A percentile compares a stretch with the other conserved stretches of the same genome.
Evolutionary conservation across 2,329 filamentous ascomycete genomes (phyloP).

Genomic region (Stromatinia cepivora): DNA sequence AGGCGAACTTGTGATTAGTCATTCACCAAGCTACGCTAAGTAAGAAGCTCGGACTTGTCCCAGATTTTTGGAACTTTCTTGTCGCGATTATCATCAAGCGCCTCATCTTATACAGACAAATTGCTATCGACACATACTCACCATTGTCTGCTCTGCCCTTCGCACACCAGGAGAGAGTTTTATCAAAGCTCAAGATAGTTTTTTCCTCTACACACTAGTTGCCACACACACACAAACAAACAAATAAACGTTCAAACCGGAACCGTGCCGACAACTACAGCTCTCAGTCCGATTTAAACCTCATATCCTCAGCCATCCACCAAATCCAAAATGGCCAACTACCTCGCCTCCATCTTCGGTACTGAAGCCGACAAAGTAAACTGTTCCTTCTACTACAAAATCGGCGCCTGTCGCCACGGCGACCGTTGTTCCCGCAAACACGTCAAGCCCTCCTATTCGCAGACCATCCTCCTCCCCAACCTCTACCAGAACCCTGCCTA

Average conservation of each 20-base stretch:
- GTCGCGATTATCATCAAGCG: conserved; percentile 7
- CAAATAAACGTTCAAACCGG: not conserved
- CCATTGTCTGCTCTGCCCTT: not conserved
- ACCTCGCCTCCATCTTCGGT: conserved; percentile 98
- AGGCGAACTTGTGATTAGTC: conserved; percentile 12
- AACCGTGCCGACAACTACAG: not conserved
- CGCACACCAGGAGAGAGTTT: not conserved
- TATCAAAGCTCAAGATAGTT: not conserved
- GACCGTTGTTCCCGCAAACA: conserved; percentile 98
- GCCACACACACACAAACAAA: not conserved
- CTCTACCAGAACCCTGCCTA: conserved; percentile 99
- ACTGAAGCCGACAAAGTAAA: conserved; percentile 99
- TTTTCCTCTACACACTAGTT: not conserved
- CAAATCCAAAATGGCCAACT: conserved; percentile 78
- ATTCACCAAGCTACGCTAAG: conserved; percentile 2
- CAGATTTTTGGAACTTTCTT: conserved; percentile 21
- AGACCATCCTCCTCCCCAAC: conserved; percentile 97
- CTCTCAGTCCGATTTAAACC: not conserved
- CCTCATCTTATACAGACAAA: conserved; percentile 3
- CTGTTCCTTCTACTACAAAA: conserved; percentile 99
- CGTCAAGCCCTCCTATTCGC: conserved; percentile 97
- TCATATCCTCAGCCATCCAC: not conserved
- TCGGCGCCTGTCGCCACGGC: conserved; percentile 96
- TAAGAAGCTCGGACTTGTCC: conserved; percentile 17
- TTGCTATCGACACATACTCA: not conserved